Evolutionary conservation across 2,329 filamentous ascomycete genomes (phyloP), one percentile per base, ranked within the genome.

Genomic region (Aurifilum marmelostoma): DNA sequence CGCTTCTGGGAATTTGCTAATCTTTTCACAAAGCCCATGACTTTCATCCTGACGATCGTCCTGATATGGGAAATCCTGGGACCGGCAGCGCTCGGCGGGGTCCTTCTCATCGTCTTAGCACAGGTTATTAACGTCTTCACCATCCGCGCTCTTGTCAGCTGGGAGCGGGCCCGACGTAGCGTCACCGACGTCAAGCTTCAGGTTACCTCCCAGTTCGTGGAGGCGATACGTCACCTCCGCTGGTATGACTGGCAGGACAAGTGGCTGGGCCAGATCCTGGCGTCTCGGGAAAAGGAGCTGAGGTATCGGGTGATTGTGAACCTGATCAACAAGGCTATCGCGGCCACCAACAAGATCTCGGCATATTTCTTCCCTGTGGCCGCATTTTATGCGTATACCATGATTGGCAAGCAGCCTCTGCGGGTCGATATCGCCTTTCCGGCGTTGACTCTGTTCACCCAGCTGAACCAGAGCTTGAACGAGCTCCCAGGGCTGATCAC

Each of bases 341-440:
- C 82, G 1, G 89, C 92, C 41, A 83, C 91, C 66, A 94, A 95
- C 76, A 84, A 88, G 4, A 83, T 93, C 37, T 89, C 91, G 0
- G 91, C 90, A 37, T 89, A 90, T 0, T 79, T 93, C 4, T 94
- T 97, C 72, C 93, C 93, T 0, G 89, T 96, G 0, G 88, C 91
- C 1, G 92, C 91, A 1, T 94, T 97, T 73, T 93, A 90, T 73
- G 89, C 92, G 0, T 97, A 93, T 77, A 96, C 93, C 0, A 84
- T 91, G 14, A 77, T 94, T 52, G 88, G 91, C 5, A 87, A 88
- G 0, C 84, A 87, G 62, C 86, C 89, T 0, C 80, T 97, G 11
- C 89, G 89, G 0, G 89, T 97, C 47, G 92, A 97, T 71, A 84
- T 97, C 34, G 94, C 94, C 12, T 97, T 97, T 77, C 94, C 94